These are phyloP conservation scores for Starmerella davenportii DNA, from an alignment of 805 yeast species.

Conservation along the genomic window DNA sequence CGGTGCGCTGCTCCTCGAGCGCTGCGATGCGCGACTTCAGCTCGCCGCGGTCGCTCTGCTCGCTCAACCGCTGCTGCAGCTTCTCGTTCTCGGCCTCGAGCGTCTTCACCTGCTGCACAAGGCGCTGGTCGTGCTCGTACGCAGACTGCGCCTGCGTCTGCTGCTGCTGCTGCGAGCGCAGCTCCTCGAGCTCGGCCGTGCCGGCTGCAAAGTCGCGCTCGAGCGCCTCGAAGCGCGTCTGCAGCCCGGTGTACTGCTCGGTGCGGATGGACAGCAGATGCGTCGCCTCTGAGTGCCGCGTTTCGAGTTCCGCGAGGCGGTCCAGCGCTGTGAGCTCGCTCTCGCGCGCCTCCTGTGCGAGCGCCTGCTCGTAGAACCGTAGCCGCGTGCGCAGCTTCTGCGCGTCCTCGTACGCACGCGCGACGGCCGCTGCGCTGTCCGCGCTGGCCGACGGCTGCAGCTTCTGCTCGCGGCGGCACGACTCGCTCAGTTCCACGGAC, in stretches of 20 bases:
- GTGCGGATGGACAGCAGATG: slow-evolving; percentile 19
- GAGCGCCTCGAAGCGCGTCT: slow-evolving; percentile 16
- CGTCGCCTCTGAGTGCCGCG: slow-evolving; percentile 19
- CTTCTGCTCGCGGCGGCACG: slow-evolving; percentile 23
- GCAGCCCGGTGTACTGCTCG: slow-evolving; percentile 18
- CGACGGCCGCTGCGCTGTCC: slow-evolving; percentile 12
- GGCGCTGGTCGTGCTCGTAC: slow-evolving; percentile 15
- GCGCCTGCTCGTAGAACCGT: slow-evolving; percentile 14
- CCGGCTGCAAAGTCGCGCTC: slow-evolving; percentile 4
- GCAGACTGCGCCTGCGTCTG: slow-evolving; percentile 4
- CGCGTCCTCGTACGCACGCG: slow-evolving; percentile 9
- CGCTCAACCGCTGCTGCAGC: slow-evolving; percentile 20
- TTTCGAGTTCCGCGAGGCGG: slow-evolving; percentile 18
- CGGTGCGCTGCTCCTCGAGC: slow-evolving; percentile 24
- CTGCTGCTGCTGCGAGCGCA: background rate
- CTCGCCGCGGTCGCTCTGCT: slow-evolving; percentile 20
- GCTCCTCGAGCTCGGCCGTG: background rate
- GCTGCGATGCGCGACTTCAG: slow-evolving; percentile 22
- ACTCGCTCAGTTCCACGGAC: slow-evolving; percentile 24
- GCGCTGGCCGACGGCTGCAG: slow-evolving; percentile 9
- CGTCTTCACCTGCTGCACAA: slow-evolving; percentile 20
- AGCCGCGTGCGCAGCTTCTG: slow-evolving; percentile 22
- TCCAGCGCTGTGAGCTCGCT: slow-evolving; percentile 3
- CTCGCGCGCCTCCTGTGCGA: slow-evolving; percentile 2
- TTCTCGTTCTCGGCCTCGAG: slow-evolving; percentile 21